Base-by-base conservation (phyloP, 2,329 filamentous ascomycete species). In the Fusarium subglutinans region DNA sequence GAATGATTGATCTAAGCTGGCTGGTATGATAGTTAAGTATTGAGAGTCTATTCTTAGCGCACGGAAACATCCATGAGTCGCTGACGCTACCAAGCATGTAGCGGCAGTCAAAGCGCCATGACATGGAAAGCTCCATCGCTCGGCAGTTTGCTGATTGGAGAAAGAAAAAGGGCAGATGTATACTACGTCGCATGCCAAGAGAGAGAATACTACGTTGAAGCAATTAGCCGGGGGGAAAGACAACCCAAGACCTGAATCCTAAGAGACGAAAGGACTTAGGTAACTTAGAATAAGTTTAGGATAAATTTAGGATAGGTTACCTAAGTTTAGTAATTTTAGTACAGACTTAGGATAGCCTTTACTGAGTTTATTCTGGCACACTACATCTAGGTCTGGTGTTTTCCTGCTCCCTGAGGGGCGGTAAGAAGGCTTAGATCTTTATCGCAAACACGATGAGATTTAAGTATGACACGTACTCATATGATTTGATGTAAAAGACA, bases 81-180 rank as follows among this genome's bases (percentile, higher is more conserved):
- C 1, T 40, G 51, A 55, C 51, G 35, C 33, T 4, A 28, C 51
- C 1, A 11, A 28, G 35, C 24, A 55, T 6, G 0, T 13, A 11
- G 2, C 15, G 4, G 15, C 1, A n/a, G 20, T 22, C 20, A n/a
- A 41, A 18, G 51, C 20, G 14, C 35, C 22, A 14, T 17, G 20
- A 7, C 2, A n/a, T 17, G 51, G 51, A 13, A 41, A 28, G 10
- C 17, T 18, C 4, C 35, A 5, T n/a, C 24, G 10, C 20, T 41
- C 20, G 24, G 24, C 35, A 38, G 8, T 28, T 55, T 18, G 2
- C 14, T 55, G 20, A 41, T 28, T n/a, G 20, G 51, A 22, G 20
- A 28, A 28, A 10, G 24, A 1, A 18, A 3, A 13, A 17, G 8
- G 20, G 14, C 10, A 26, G 8, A 28, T n/a, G 0, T 18, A 12